phyloP scores from a whole-genome alignment of 345 rosid species.

The Heritiera littoralis region DNA sequence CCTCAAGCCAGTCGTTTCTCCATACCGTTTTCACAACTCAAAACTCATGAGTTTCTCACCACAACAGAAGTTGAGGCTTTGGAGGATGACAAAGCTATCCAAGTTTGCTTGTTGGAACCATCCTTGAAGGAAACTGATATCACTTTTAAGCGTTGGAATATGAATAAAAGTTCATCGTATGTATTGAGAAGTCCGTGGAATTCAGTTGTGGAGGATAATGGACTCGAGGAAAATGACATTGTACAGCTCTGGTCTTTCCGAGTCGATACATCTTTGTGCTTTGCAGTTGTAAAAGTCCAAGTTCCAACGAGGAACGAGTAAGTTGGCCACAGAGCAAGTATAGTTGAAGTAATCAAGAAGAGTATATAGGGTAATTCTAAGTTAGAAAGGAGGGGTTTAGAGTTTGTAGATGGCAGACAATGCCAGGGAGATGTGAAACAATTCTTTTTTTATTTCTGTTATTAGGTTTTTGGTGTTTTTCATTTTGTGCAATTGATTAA shows the following conservation, averaged over 20 bases:
- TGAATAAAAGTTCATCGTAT: neutral
- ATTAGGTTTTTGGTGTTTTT: too few relatives aligned
- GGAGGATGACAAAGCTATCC: neutral
- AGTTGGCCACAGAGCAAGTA: neutral
- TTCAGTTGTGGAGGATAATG: neutral
- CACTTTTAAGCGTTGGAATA: neutral
- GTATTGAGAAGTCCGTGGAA: neutral
- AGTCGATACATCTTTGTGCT: neutral
- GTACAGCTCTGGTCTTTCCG: constrained; percentile 11
- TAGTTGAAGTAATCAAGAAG: neutral
- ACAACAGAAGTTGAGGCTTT: neutral
- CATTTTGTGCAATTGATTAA: too few relatives aligned
- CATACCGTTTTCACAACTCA: neutral
- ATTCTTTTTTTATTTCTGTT: too few relatives aligned
- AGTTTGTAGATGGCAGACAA: too few relatives aligned
- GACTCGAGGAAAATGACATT: neutral
- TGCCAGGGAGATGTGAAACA: too few relatives aligned
- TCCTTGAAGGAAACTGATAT: neutral
- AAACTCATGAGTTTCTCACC: neutral
- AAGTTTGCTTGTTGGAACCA: neutral
- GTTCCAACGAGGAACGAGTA: neutral
- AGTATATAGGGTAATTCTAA: too few relatives aligned
- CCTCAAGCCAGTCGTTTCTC: neutral
- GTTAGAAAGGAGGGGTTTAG: too few relatives aligned
- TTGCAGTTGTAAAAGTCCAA: neutral